These are phyloP conservation scores for Setaria viridis DNA, from an alignment of 202 grass and related monocot species.

Conservation along the genomic window DNA sequence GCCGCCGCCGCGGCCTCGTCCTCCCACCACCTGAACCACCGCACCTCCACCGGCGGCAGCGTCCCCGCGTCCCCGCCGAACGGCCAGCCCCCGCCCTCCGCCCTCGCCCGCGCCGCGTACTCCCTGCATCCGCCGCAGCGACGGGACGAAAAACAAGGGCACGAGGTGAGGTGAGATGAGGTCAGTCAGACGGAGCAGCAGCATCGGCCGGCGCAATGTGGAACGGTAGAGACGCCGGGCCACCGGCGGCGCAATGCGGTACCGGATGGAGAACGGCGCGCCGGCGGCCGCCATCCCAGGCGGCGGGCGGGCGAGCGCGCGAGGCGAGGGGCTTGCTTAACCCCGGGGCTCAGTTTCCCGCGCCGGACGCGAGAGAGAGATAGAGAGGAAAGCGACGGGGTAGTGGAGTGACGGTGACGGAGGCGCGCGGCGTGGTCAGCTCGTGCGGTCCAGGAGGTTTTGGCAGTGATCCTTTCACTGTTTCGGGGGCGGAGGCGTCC, in stretches of 20 bases:
- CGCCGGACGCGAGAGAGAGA: background rate
- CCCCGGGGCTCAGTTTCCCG: slow-evolving; percentile 8
- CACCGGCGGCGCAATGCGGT: background rate
- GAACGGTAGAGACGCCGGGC: background rate
- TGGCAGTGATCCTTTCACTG: slow-evolving; percentile 18
- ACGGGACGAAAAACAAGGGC: background rate
- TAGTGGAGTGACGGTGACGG: background rate
- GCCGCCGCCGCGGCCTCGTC: slow-evolving; percentile 53
- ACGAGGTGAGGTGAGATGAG: background rate
- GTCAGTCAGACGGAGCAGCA: background rate
- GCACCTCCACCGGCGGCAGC: slow-evolving; percentile 68
- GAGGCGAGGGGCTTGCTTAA: background rate
- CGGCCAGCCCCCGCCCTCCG: slow-evolving; percentile 58
- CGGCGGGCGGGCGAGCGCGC: background rate
- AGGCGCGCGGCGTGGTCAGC: background rate
- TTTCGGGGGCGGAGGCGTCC: background rate
- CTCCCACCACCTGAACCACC: slow-evolving; percentile 79
- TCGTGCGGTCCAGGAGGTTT: background rate
- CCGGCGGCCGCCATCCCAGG: slow-evolving; percentile 44
- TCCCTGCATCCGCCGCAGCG: slow-evolving; percentile 44
- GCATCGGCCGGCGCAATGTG: slow-evolving; percentile 22
- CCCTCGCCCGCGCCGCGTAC: slow-evolving; percentile 59
- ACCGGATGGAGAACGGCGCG: slow-evolving; percentile 61
- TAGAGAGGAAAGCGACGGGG: slow-evolving; percentile 16
- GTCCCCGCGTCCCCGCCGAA: slow-evolving; percentile 50